Conservation (phyloP, 1,284 basidiomycete species). For the Trichosporon sp. region DNA sequence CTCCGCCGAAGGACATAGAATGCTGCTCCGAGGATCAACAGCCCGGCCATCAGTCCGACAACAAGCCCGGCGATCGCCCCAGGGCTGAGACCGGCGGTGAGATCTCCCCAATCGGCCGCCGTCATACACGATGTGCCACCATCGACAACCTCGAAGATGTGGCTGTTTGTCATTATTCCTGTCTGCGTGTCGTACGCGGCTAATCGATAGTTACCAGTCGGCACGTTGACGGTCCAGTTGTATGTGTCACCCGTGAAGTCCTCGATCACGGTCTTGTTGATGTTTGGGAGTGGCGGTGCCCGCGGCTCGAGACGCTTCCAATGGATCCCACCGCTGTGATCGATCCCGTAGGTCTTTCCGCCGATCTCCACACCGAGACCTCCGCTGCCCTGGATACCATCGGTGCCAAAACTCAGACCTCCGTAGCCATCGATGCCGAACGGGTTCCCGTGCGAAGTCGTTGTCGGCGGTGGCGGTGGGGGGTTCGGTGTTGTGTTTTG, state of each 20-base stretch:
- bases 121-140: constrained; percentile 1
- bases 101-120: not conserved
- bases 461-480: not conserved
- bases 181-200: not conserved
- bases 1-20: not conserved
- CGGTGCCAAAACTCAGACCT: not conserved
- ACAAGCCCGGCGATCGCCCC: constrained; percentile 11
- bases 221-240: constrained; percentile 8
- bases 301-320: not conserved
- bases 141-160: constrained; percentile 8
- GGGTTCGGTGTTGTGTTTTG: not conserved
- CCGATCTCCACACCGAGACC: not conserved
- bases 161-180: not conserved
- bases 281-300: not conserved
- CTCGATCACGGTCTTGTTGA: constrained; percentile 2
- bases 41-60: not conserved
- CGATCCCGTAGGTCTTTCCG: not conserved
- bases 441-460: not conserved
- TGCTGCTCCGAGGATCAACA: not conserved
- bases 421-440: not conserved
- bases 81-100: not conserved
- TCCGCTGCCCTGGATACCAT: not conserved
- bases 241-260: not conserved
- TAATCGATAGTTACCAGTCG: constrained; percentile 2
- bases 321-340: not conserved